phyloP scores from a whole-genome alignment of 495 filamentous ascomycete species.

The Pyrenula aspistea region DNA sequence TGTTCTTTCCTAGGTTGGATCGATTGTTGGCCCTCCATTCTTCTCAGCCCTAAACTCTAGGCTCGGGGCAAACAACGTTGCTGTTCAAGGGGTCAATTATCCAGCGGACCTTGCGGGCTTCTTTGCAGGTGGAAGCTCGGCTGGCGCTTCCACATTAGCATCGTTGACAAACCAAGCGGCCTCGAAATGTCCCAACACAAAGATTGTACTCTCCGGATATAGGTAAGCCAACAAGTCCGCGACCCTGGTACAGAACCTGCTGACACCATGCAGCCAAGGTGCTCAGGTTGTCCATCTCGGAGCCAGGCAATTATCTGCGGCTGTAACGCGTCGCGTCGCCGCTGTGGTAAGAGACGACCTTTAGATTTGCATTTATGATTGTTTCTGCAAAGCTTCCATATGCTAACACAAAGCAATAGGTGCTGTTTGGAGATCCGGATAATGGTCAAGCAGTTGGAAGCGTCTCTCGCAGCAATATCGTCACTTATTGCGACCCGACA shows the following conservation, averaged over 20 bases:
- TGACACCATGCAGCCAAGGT: constrained; percentile 21
- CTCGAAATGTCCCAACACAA: constrained; percentile 44
- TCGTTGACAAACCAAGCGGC: constrained; percentile 17
- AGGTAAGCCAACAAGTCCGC: constrained; percentile 11
- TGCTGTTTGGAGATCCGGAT: constrained; percentile 51
- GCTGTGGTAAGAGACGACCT: constrained; percentile 15
- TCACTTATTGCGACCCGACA: constrained; percentile 36
- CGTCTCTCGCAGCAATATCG: constrained; percentile 28
- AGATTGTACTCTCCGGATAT: constrained; percentile 48
- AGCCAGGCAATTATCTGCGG: constrained; percentile 15
- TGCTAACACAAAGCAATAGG: constrained; percentile 5
- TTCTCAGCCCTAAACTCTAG: constrained; percentile 27
- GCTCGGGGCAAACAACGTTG: constrained; percentile 24
- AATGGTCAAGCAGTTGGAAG: constrained; percentile 31
- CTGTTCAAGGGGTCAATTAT: constrained; percentile 48
- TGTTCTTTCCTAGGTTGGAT: too few species aligned
- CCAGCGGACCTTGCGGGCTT: constrained; percentile 12
- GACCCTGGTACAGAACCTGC: neutral
- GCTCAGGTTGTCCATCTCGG: constrained; percentile 40
- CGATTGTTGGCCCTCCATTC: constrained; percentile 40
- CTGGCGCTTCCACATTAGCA: neutral
- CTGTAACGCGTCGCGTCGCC: constrained; percentile 2
- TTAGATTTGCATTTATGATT: neutral
- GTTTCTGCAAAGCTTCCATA: neutral
- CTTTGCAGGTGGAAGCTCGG: constrained; percentile 15